Conservation (phyloP, 345 rosid genomes). For the Eucalyptus cloeziana region DNA sequence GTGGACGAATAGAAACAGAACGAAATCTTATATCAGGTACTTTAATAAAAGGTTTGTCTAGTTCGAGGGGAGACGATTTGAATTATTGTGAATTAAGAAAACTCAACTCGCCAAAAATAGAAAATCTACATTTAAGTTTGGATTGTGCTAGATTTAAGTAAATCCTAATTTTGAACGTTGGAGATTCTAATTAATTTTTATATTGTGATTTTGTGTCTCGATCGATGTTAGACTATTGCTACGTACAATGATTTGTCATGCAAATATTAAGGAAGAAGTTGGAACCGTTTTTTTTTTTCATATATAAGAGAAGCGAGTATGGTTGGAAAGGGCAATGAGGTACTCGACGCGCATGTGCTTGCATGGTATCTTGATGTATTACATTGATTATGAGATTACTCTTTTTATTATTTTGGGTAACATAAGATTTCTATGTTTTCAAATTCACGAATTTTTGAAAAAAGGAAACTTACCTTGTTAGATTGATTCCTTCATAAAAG, state of each 20-base stretch:
- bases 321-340: neutral
- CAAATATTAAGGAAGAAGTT: neutral
- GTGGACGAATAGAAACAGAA: neutral
- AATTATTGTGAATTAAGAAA: neutral
- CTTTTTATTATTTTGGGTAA: neutral
- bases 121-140: neutral
- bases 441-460: neutral
- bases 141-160: neutral
- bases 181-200: neutral
- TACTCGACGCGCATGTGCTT: neutral
- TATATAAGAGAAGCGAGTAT: neutral
- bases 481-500: neutral
- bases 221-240: no score
- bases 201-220: neutral
- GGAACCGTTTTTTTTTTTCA: neutral
- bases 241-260: neutral
- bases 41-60: neutral
- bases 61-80: neutral
- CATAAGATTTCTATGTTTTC: neutral
- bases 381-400: neutral
- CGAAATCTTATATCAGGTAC: neutral
- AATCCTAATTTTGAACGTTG: neutral
- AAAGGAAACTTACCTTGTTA: neutral
- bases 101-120: neutral
- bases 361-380: neutral